A percentile compares a stretch with the other conserved stretches of the same genome.
Evolutionary conservation across 129 eudicot species (phyloP).

Genomic region (Ambrosia trifida): DNA sequence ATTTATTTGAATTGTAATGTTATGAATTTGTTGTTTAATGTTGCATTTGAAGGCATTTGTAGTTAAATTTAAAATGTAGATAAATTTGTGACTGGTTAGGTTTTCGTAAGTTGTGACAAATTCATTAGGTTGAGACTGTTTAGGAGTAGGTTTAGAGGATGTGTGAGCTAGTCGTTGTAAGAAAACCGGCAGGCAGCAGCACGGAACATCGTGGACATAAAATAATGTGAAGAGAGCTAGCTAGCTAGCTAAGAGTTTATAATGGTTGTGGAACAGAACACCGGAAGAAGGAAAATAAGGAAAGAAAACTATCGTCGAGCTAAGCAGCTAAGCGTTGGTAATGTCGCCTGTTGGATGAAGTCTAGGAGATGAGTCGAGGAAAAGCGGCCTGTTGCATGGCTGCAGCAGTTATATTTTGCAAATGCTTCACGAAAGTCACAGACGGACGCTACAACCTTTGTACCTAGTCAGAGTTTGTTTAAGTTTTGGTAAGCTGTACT

Average conservation of each 20-base stretch:
- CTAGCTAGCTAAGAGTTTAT: neutral
- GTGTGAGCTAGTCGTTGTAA: too few relatives aligned
- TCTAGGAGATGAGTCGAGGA: neutral
- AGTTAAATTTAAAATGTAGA: constrained; percentile 18
- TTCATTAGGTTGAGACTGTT: too few relatives aligned
- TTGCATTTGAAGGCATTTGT: constrained; percentile 3
- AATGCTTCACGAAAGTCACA: neutral
- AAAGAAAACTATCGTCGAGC: neutral
- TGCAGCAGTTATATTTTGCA: neutral
- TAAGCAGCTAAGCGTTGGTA: too few relatives aligned
- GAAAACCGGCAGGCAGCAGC: neutral
- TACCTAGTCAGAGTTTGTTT: too few relatives aligned
- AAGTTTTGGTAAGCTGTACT: too few relatives aligned
- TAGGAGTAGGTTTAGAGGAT: too few relatives aligned
- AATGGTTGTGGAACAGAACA: neutral
- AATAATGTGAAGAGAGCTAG: neutral
- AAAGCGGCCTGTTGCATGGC: neutral
- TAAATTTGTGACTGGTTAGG: neutral
- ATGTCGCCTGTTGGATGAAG: neutral
- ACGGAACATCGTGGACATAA: neutral
- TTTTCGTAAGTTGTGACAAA: neutral
- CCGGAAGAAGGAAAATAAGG: neutral
- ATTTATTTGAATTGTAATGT: neutral
- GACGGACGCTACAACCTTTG: too few relatives aligned
- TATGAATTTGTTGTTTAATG: neutral